phyloP scores from a whole-genome alignment of 140 eudicot genomes.

The Stevia rebaudiana region DNA sequence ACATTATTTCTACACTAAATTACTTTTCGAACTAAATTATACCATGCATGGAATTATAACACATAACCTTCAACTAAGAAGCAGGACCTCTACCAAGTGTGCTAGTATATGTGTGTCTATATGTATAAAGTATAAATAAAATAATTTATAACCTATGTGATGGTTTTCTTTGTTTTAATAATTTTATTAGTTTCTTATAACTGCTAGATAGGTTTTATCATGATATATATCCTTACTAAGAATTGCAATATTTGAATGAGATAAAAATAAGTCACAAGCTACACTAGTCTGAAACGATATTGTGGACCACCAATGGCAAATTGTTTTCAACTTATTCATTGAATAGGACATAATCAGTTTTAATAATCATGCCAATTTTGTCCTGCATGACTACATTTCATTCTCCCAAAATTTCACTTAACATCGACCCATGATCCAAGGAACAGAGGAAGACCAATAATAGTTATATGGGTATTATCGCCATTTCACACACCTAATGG shows the following conservation, averaged over 20 bases:
- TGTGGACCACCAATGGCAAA: conserved; percentile 2
- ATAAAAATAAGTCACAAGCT: conserved; percentile 5
- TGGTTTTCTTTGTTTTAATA: too few relatives aligned
- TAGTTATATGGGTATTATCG: conserved; percentile 13
- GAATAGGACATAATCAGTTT: not conserved
- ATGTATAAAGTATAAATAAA: too few relatives aligned
- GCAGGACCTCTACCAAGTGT: too few relatives aligned
- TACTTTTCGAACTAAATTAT: too few relatives aligned
- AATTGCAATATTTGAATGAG: not conserved
- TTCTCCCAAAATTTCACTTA: not conserved
- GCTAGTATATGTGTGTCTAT: too few relatives aligned
- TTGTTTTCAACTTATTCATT: not conserved
- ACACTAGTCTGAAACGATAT: not conserved
- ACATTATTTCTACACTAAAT: too few relatives aligned
- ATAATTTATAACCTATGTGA: too few relatives aligned
- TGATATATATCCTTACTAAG: not conserved
- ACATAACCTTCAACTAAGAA: too few relatives aligned
- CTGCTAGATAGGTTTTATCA: too few relatives aligned
- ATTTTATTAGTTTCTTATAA: too few relatives aligned
- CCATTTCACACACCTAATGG: not conserved
- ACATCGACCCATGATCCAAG: conserved; percentile 2
- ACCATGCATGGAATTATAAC: too few relatives aligned
- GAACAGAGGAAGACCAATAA: conserved; percentile 7
- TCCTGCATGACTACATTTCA: not conserved
- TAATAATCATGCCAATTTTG: not conserved